Percentiles rank a stretch among this genome's conserved stretches.
Evolutionary conservation across 495 filamentous ascomycete species (phyloP).

Genomic region (Penicillium samsonianum): DNA sequence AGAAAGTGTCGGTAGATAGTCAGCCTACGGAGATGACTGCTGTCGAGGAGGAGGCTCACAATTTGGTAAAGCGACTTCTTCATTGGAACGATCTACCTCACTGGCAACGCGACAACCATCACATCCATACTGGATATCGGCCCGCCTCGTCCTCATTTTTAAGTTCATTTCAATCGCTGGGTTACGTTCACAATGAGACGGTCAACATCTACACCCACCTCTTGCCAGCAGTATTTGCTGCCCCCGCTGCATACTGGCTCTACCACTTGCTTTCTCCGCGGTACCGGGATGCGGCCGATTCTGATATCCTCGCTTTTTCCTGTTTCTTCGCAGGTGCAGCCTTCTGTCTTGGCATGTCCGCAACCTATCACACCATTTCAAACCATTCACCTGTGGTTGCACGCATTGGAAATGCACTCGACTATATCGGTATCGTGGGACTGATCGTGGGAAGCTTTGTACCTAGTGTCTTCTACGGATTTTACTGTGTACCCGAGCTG

Average conservation of each 20-base stretch:
- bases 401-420: slow-evolving; percentile 70
- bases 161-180: slow-evolving; percentile 62
- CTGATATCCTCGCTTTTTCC: slow-evolving; percentile 69
- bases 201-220: slow-evolving; percentile 95
- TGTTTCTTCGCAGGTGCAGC: slow-evolving; percentile 80
- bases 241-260: slow-evolving; percentile 43
- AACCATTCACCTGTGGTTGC: slow-evolving; percentile 64
- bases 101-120: slow-evolving; percentile 79
- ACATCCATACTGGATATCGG: slow-evolving; percentile 72
- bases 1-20: slow-evolving; percentile 19
- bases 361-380: slow-evolving; percentile 71
- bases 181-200: slow-evolving; percentile 88
- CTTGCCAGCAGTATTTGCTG: slow-evolving; percentile 47
- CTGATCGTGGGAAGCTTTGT: slow-evolving; percentile 88
- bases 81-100: slow-evolving; percentile 64
- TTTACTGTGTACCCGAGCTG: slow-evolving; percentile 64
- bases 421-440: slow-evolving; percentile 89
- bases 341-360: slow-evolving; percentile 81
- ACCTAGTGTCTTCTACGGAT: slow-evolving; percentile 84
- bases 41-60: slow-evolving; percentile 33
- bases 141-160: slow-evolving; percentile 65
- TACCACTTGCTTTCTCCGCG: slow-evolving; percentile 60
- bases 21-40: slow-evolving; percentile 22
- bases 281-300: slow-evolving; percentile 61
- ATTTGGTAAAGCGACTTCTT: slow-evolving; percentile 43